Base-by-base conservation (phyloP, 495 filamentous ascomycete species). In the Astrothelium subdiscretum region DNA sequence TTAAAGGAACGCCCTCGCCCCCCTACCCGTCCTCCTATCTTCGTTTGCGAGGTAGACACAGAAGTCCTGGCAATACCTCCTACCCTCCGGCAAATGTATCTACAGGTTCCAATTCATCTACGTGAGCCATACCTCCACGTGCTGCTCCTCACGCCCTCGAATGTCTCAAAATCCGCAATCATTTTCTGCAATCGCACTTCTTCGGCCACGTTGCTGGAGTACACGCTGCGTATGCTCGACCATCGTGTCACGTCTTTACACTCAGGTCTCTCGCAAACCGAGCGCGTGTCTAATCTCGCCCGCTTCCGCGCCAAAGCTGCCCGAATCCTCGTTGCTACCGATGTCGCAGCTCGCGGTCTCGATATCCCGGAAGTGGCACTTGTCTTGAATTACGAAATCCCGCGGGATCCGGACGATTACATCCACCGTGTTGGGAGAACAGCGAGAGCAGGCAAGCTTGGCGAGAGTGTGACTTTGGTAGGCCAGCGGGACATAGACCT, bases 341-440 rank as follows among this genome's bases (percentile, higher is more conserved):
- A 99, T 72, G 92, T 99, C 15, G 94, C 94, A 0, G 86, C 89
- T n/a, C 81, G 94, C 69, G 94, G 94, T 81, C 82, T 99, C 11
- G 94, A 99, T 78, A 96, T 99, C 62, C 95, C 92, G 0, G 87
- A 87, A 63, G 95, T 97, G 1, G 86, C 82, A 59, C 73, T 97
- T 12, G 92, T 99, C 8, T 76, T 99, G 58, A 97, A 99, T 72
- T 97, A 89, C 70, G 95, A 97, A 69, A 84, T 99, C 20, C 94
- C 94, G 1, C 85, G 92, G 2, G 90, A 97, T 71, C 91, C 94
- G 35, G 94, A 97, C 71, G 95, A 96, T 72, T 99, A 97, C 68
- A 90, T 99, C 63, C 94, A 99, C 74, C 87, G 94, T 24, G 92
- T 96, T 60, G 94, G 94, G 69, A 87, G 94, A 68, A 99, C 94